These are phyloP conservation scores for Apiospora rasikravindrae DNA, from an alignment of 2,329 filamentous ascomycete species.

Conservation along the genomic window DNA sequence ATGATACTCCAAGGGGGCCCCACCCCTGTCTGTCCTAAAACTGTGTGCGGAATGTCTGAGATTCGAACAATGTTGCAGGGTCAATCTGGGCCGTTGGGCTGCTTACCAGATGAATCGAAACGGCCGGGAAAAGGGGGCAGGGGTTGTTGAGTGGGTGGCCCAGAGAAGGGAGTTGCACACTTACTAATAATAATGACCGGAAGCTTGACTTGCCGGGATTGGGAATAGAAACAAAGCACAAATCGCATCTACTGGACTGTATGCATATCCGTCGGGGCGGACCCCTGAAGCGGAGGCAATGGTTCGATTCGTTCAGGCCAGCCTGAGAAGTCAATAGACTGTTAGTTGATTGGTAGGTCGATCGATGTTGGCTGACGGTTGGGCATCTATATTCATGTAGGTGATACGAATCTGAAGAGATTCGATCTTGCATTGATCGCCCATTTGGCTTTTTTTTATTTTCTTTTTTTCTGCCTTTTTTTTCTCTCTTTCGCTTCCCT, in stretches of 20 bases:
- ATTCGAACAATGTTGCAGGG: neutral
- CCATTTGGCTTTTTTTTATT: neutral
- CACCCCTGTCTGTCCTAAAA: neutral
- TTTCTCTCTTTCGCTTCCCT: neutral
- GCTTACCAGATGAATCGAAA: constrained; percentile 11
- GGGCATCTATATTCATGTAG: neutral
- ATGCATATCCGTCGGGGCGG: too few relatives aligned
- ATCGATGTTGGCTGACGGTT: neutral
- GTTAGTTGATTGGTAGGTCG: neutral
- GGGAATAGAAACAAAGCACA: neutral
- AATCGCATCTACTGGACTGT: neutral
- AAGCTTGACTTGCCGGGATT: neutral
- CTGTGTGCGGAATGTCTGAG: neutral
- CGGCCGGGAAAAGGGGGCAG: constrained; percentile 9
- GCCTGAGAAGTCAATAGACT: too few relatives aligned
- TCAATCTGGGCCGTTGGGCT: constrained; percentile 13
- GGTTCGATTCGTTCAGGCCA: too few relatives aligned
- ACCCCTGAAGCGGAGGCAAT: too few relatives aligned
- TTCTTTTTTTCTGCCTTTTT: neutral
- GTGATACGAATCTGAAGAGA: neutral
- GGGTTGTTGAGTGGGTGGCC: neutral
- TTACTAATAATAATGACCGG: neutral
- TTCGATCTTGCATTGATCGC: constrained; percentile 12
- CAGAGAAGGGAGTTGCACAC: neutral
- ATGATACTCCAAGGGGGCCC: neutral